Base-by-base conservation (phyloP, 345 rosid species). In the Bruguiera parviflora region DNA sequence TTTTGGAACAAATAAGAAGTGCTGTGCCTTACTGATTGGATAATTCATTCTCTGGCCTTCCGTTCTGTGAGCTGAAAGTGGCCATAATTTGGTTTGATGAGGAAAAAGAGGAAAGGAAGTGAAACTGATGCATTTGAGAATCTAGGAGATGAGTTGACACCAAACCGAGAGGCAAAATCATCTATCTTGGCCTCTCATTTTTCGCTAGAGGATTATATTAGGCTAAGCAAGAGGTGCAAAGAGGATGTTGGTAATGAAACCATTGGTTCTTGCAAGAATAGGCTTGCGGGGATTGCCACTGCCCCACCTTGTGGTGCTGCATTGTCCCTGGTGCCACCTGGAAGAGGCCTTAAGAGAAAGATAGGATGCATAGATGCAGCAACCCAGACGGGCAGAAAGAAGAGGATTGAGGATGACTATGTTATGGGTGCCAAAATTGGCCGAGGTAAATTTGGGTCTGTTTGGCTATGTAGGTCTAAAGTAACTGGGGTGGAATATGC, bases 271-370 rank as follows among this genome's bases (percentile, higher is more conserved):
- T 78, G 77, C 71, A 89, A 91, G 79, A 91, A 87, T 79, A 84
- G 95, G 65, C 80, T 88, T 67, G 88, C 91, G 2, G 97, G 90
- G 20, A 78, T 94, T 55, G 97, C 97, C 28, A 94, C 98, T 69
- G 96, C 97, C 46, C 98, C 97, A 0, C 96, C 97, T 49, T 91
- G 90, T 64, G 96, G 97, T 67, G 90, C 91, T 16, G 91, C 97
- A 9, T 71, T 75, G 0, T 89, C 91, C 29, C 79, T 82, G 82
- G 92, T 83, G 28, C 75, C 85, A 4, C 80, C 92, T 0, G 97
- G 95, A 31, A 86, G 97, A 81, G 97, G 98, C 52, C 79, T 94
- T 55, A 94, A 91, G 86, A 89, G 98, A 85, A 94, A 94, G 92
- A 88, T 94, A 49, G 98, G 97, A 37, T 94, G 98, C 73, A 89